Percentiles rank a stretch among this genome's conserved stretches.
Conservation (phyloP, 352 stramenopile genomes). For the Phytophthora pluvialis region DNA sequence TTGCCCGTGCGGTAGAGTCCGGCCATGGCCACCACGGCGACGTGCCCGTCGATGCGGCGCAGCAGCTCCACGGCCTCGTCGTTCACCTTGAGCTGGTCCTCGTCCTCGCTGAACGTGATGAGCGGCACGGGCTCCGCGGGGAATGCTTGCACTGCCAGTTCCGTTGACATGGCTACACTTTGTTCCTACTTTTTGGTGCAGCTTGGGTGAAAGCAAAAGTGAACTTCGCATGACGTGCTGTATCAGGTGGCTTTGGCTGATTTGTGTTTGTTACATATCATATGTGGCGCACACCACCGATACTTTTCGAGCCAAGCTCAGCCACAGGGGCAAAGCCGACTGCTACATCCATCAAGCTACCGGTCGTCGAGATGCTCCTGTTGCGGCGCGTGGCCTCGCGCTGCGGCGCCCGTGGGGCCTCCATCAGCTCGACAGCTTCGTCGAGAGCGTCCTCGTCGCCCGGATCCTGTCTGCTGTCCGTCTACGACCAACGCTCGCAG, state of each 20-base stretch:
- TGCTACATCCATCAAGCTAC: conserved; percentile 16
- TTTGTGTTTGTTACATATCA: neutral
- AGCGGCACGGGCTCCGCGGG: conserved; percentile 81
- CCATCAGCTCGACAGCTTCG: conserved; percentile 11
- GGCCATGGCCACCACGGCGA: conserved; percentile 84
- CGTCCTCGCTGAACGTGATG: conserved; percentile 87
- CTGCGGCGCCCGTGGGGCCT: conserved; percentile 20
- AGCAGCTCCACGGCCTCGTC: conserved; percentile 75
- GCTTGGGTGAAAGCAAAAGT: neutral
- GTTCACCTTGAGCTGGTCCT: conserved; percentile 84
- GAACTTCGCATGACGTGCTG: conserved; percentile 7
- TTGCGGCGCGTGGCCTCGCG: conserved; percentile 43
- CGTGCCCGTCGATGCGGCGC: conserved; percentile 70
- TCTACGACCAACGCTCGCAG: conserved; percentile 13
- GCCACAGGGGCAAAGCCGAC: conserved; percentile 13
- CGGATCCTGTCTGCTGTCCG: conserved; percentile 25
- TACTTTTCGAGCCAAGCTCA: conserved; percentile 6
- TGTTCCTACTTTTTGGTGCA: neutral
- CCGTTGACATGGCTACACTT: conserved; percentile 33
- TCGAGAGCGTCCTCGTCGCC: conserved; percentile 10
- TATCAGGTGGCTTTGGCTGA: conserved; percentile 26
- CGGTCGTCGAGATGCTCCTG: conserved; percentile 45
- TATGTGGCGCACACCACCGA: conserved; percentile 14
- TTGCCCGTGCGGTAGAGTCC: conserved; percentile 90
- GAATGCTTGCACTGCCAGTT: conserved; percentile 51